Evolutionary conservation across 2,329 filamentous ascomycete species (phyloP), one percentile per base, ranked within the genome.

Genomic region (Trichophaea hybrida): DNA sequence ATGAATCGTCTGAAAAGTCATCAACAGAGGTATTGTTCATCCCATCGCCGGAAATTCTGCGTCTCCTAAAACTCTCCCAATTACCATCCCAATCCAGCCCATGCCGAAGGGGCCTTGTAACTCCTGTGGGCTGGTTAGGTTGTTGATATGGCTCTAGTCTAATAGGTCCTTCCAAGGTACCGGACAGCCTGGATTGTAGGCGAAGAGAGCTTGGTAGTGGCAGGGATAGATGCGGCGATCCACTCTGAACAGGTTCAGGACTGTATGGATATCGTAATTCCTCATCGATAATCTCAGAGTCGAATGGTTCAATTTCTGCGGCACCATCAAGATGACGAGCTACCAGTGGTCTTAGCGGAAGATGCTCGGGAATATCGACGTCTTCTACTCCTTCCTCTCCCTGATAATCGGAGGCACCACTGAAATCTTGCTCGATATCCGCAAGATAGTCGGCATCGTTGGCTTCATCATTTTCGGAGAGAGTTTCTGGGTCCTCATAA

Each of bases 381-480:
- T 24, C 24, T 46, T 13, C 40, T 46, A n/a, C 13, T 46, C 40
- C 40, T 46, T 13, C 40, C n/a, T 46, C 40, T 6, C 10, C 40
- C n/a, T 46, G n/a, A 46, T 46, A n/a, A 46, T 46, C 24, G 13
- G 13, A n/a, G 40, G 40, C 40, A 46, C 31, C 31, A 51, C 31
- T 51, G 48, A 51, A 24, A 13, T 51, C 48, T 24, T 17, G 48
- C n/a, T 64, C 62, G 6, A 49, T 15, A 37, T 62, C 60, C 35
- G 62, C 62, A 48, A 62, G 55, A 50, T 62, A 64, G 8, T 62
- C 57, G 24, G 58, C 55, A 46, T 64, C 62, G 24, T 51, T 24
- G 31, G n/a, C 48, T 51, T 51, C 48, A 6, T 51, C 48, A 32
- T 32, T 32, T 24, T 51, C 48, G 5, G 58, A 40, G n/a, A 60